Evolutionary conservation across 257 asterid genomes (phyloP), one percentile per base, ranked within the genome.

Genomic region (Dorcoceras hygrometricum): DNA sequence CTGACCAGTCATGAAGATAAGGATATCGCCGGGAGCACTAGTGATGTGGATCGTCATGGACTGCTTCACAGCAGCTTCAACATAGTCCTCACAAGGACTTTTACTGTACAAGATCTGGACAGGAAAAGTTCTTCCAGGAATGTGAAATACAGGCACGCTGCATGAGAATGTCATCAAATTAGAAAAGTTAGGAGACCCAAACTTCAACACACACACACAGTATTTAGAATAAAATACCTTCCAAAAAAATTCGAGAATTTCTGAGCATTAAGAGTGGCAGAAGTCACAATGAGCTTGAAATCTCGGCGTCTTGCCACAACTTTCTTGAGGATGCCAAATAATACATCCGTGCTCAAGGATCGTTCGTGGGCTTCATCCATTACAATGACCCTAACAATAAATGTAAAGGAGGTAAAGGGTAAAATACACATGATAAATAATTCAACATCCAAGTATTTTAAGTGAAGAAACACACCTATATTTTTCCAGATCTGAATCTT

Each of bases 301-400:
- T 93, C 99, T 50, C 95, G 96, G 16, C 97, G 97, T 27, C 97
- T 81, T n/a, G n/a, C 91, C 54, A 93, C 99, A 48, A 90, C 99
- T 75, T 93, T 90, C 80, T 90, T 90, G 58, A 93, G 94, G 78
- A 93, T 93, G 56, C 99, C 99, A 71, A 93, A 93, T 19, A 93
- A 84, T 32, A 93, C 96, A 69, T 93, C 96, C 4, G 99, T 93
- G 79, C 74, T 90, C 16, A 90, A 76, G 68, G 96, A 90, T 56
- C 99, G 84, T 77, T 93, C 99, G 24, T 93, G 97, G n/a, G 99
- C 99, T 80, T 93, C 99, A 66, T 93, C 99, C 99, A 93, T 93
- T 69, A 93, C 96, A 57, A 93, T 56, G 53, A 93, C 82, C 19
- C 99, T 93, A 71, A 74, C 4, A 61, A 78, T 53, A 50, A 71